These are phyloP conservation scores for Russula lepida DNA, from an alignment of 768 basidiomycete species.

Conservation along the genomic window DNA sequence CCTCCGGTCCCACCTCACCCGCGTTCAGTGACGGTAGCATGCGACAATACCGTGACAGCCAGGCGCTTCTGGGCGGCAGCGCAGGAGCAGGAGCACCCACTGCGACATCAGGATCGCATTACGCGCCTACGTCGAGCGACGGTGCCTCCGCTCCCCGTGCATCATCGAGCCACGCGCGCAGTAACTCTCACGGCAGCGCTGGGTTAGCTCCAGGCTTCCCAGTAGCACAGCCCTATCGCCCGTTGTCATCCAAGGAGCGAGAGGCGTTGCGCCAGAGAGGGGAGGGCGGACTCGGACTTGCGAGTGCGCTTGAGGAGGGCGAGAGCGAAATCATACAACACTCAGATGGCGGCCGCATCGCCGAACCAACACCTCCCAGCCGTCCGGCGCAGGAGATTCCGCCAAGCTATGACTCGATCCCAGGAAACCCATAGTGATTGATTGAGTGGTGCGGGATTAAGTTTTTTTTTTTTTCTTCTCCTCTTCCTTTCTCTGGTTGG, in stretches of 20 bases:
- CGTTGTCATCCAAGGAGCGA: constrained; percentile 25
- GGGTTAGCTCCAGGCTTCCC: background rate
- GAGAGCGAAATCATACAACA: constrained; percentile 25
- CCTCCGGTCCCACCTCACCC: constrained; percentile 15
- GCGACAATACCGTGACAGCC: constrained; percentile 24
- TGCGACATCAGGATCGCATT: constrained; percentile 20
- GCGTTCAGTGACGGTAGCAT: constrained; percentile 19
- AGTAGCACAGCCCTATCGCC: constrained; percentile 12
- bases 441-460: background rate
- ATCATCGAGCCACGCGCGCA: background rate
- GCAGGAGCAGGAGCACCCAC: constrained; percentile 17
- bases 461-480: background rate
- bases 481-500: background rate
- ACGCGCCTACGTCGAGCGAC: constrained; percentile 16
- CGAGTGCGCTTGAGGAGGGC: constrained; percentile 20
- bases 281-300: constrained; percentile 21
- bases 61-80: constrained; percentile 23
- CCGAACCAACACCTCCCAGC: background rate
- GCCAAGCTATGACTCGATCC: constrained; percentile 4
- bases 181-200: background rate
- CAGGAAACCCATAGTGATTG: background rate
- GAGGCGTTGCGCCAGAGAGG: constrained; percentile 24
- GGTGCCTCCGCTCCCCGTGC: background rate
- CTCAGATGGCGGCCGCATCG: constrained; percentile 24
- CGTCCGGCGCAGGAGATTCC: constrained; percentile 23